Conservation (phyloP, 2,329 filamentous ascomycete species). For the Ophidiomyces ophidiicola region DNA sequence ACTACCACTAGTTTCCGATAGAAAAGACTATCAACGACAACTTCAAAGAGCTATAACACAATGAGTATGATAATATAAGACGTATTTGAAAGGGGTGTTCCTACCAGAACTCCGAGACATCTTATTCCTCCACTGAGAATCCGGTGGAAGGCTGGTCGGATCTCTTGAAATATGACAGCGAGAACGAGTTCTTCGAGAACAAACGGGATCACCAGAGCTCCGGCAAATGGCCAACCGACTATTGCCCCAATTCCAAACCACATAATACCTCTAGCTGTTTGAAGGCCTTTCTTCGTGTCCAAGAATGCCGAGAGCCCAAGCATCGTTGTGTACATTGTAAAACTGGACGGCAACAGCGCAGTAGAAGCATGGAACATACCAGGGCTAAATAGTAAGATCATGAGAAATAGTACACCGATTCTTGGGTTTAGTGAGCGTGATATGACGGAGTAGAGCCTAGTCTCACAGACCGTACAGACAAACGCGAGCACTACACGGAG, state of each 20-base stretch:
- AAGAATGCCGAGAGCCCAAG: slow-evolving; percentile 80
- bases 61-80: slow-evolving; percentile 19
- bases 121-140: slow-evolving; percentile 56
- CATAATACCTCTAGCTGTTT: slow-evolving; percentile 70
- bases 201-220: slow-evolving; percentile 69
- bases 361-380: slow-evolving; percentile 89
- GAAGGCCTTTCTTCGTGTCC: slow-evolving; percentile 70
- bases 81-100: slow-evolving; percentile 18
- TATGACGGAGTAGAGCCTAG: slow-evolving; percentile 65
- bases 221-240: slow-evolving; percentile 89
- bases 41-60: slow-evolving; percentile 49
- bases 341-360: slow-evolving; percentile 82
- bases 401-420: slow-evolving; percentile 72
- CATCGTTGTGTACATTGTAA: slow-evolving; percentile 90
- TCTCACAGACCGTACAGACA: slow-evolving; percentile 68
- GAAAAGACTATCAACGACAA: slow-evolving; percentile 66
- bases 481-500: slow-evolving; percentile 64
- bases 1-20: slow-evolving; percentile 69
- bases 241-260: slow-evolving; percentile 81
- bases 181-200: slow-evolving; percentile 61
- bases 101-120: slow-evolving; percentile 56
- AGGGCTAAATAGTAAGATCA: slow-evolving; percentile 64
- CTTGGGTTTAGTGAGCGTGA: slow-evolving; percentile 65
- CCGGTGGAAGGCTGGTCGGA: slow-evolving; percentile 49
- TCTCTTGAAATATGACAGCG: slow-evolving; percentile 41